Base-by-base conservation (phyloP, 305 asterid species). In the Lippia alba region DNA sequence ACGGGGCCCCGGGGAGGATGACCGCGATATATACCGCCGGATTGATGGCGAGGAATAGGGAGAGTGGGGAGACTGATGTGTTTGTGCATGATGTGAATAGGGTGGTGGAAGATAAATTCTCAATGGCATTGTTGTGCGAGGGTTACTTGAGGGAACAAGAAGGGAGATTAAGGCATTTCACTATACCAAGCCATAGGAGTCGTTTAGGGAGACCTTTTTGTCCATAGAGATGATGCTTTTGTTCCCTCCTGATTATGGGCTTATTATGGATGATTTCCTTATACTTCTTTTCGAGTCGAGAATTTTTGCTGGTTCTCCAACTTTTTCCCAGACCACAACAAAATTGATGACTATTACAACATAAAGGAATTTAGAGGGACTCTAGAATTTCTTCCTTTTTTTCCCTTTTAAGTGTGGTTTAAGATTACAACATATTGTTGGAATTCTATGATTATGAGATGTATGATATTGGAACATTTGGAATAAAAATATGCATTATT, bases 61-160 rank as follows among this genome's bases (percentile, higher is more conserved):
- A 77, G 62, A 20, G 49, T 4, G 96, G 91, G 0, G 96, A 88
- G 53, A 85, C 94, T 1, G 88, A 89, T 76, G 85, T 92, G 12
- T 88, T 92, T 69, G 96, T 89, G 75, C 97, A 92, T 65, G 96
- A 92, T 72, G 92, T 87, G 69, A 81, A 89, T 66, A 83, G 97
- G 66, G 82, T 73, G 66, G 96, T 84, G 73, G 97, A 92, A 78
- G 88, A 92, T 45, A 81, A 83, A 54, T 92, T 88, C 32, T 92
- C 97, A 0, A 84, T 71, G 83, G 81, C 80, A 20, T 84, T 89
- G 82, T 74, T 92, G 51, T 92, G 96, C 67, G 86, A 89, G 40
- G 96, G 89, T 4, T 92, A 87, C 36, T 71, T 86, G 78, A 72
- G 53, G 36, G 88, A 85, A 36, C 80, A 88, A 71, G 74, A 79